phyloP scores from a whole-genome alignment of 768 basidiomycete species.

The Boletus pseudopeckii region DNA sequence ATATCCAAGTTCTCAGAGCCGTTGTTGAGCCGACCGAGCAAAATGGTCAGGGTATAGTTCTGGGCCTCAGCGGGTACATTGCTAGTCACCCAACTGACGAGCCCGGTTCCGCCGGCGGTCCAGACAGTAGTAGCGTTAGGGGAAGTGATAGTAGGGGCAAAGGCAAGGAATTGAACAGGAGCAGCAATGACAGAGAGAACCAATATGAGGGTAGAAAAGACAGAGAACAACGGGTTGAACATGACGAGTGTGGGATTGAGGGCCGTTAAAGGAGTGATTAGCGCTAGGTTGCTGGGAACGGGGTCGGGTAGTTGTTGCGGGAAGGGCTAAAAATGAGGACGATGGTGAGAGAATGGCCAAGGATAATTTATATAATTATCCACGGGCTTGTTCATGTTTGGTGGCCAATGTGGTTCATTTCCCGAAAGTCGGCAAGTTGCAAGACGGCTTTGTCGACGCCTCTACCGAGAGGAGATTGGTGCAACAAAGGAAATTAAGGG shows the following conservation, averaged over 20 bases:
- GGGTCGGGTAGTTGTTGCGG: neutral
- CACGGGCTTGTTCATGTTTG: conserved; percentile 25
- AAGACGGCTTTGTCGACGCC: too few species aligned
- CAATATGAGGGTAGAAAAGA: conserved; percentile 33
- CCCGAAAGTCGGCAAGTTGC: neutral
- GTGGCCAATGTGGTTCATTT: conserved; percentile 7
- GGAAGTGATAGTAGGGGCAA: conserved; percentile 40
- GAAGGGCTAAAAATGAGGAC: neutral
- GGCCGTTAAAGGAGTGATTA: conserved; percentile 23
- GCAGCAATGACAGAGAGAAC: conserved; percentile 26
- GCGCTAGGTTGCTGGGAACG: conserved; percentile 2
- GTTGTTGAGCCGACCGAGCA: conserved; percentile 41
- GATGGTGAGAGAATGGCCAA: neutral
- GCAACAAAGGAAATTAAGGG: too few species aligned
- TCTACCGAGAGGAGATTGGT: too few species aligned
- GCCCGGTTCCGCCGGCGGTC: conserved; percentile 34
- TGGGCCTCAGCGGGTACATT: conserved; percentile 37
- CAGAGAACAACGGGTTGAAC: conserved; percentile 20
- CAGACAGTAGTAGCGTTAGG: conserved; percentile 37
- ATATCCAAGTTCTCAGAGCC: conserved; percentile 49
- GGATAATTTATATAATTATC: conserved; percentile 16
- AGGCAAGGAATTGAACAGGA: conserved; percentile 34
- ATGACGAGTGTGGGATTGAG: conserved; percentile 10
- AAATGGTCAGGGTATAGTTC: conserved; percentile 37
- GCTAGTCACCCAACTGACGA: conserved; percentile 41